These are phyloP conservation scores for Pyrus communis DNA, from an alignment of 306 rosid genomes.

Conservation along the genomic window DNA sequence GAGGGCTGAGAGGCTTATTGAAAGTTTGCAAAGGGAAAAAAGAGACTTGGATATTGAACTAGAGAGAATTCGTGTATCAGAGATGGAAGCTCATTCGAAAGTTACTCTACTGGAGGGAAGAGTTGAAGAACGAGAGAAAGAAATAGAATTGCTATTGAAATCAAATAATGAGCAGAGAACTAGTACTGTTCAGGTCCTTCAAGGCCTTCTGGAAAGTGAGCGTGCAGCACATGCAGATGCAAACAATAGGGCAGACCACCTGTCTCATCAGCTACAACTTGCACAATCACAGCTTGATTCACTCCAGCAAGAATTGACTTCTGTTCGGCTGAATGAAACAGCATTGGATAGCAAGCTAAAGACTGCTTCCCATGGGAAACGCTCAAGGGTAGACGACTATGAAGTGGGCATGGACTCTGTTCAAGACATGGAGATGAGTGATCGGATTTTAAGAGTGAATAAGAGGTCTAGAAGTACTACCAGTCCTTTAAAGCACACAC, in stretches of 20 bases:
- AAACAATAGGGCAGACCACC: slow-evolving; percentile 77
- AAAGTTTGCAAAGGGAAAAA: slow-evolving; percentile 58
- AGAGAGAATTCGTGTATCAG: slow-evolving; percentile 48
- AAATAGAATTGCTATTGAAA: slow-evolving; percentile 63
- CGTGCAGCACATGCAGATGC: slow-evolving; percentile 94
- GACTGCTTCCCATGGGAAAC: slow-evolving; percentile 71
- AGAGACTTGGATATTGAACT: slow-evolving; percentile 39
- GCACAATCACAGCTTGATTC: slow-evolving; percentile 83
- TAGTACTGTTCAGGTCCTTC: slow-evolving; percentile 64
- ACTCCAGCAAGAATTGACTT: slow-evolving; percentile 80
- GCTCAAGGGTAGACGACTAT: slow-evolving; percentile 53
- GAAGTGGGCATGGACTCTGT: slow-evolving; percentile 58
- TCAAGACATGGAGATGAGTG: slow-evolving; percentile 66
- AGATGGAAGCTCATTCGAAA: slow-evolving; percentile 50
- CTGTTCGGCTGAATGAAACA: slow-evolving; percentile 72
- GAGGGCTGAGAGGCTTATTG: slow-evolving; percentile 76
- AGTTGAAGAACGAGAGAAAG: slow-evolving; percentile 78
- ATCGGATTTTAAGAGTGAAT: slow-evolving; percentile 40
- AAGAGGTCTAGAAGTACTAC: slow-evolving; percentile 65
- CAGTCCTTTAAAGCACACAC: slow-evolving; percentile 37
- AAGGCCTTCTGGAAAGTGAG: slow-evolving; percentile 74
- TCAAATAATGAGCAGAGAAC: slow-evolving; percentile 70
- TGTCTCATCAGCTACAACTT: slow-evolving; percentile 78
- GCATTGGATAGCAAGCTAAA: slow-evolving; percentile 64
- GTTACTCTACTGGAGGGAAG: slow-evolving; percentile 53